phyloP scores from a whole-genome alignment of 768 basidiomycete species.

The Pleurotus cornucopiae region DNA sequence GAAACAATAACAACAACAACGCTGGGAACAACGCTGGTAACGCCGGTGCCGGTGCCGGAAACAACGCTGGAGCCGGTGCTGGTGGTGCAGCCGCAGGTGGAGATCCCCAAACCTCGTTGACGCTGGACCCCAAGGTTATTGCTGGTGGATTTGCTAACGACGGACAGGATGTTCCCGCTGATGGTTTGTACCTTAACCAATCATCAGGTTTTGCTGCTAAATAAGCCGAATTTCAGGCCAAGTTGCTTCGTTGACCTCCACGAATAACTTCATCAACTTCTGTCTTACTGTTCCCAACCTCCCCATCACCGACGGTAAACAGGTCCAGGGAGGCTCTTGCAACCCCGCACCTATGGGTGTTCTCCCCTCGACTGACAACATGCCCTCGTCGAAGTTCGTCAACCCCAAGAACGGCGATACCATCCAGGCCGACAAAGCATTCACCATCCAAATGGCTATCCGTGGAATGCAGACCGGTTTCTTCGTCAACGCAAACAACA shows the following conservation, averaged over 20 bases:
- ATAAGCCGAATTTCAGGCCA: constrained; percentile 31
- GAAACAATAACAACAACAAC: constrained; percentile 16
- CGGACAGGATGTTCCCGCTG: constrained; percentile 38
- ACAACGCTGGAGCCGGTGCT: constrained; percentile 9
- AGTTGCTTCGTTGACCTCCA: constrained; percentile 54
- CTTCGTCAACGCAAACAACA: constrained; percentile 44
- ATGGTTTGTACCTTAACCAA: constrained; percentile 30
- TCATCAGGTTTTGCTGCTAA: constrained; percentile 15
- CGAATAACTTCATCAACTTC: constrained; percentile 74
- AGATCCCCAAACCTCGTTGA: constrained; percentile 42
- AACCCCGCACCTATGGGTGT: constrained; percentile 57
- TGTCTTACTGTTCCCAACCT: constrained; percentile 43
- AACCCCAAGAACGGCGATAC: constrained; percentile 40
- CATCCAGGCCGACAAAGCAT: constrained; percentile 40
- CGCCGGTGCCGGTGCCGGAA: background rate
- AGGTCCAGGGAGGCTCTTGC: constrained; percentile 34
- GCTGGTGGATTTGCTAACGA: constrained; percentile 50
- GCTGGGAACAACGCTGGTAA: background rate
- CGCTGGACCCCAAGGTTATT: constrained; percentile 43
- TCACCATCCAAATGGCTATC: constrained; percentile 50
- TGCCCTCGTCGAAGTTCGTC: constrained; percentile 53
- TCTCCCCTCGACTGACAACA: constrained; percentile 43
- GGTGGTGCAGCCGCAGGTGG: constrained; percentile 16
- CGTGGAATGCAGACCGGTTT: constrained; percentile 43
- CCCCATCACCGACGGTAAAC: constrained; percentile 52